These are phyloP conservation scores for Mycosphaerelloides madeirae DNA, from an alignment of 2,329 filamentous ascomycete genomes.

Conservation along the genomic window DNA sequence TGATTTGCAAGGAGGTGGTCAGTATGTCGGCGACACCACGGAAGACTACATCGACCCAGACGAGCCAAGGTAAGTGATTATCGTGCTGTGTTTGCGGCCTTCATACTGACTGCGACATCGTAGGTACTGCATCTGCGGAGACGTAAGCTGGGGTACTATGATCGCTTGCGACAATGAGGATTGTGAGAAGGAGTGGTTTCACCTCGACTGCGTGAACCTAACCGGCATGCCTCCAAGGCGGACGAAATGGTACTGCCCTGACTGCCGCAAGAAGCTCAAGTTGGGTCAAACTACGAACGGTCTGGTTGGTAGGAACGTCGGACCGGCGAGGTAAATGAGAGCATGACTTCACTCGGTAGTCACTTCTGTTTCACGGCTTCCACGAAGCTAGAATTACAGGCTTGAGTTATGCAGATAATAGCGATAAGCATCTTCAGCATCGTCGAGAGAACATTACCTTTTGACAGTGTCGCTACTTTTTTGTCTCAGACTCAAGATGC, in stretches of 20 bases:
- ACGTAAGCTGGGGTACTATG: constrained; percentile 78
- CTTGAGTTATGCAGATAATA: no score
- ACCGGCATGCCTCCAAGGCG: constrained; percentile 64
- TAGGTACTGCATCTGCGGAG: constrained; percentile 69
- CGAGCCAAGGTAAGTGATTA: constrained; percentile 50
- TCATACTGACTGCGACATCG: no score
- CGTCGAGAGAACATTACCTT: no score
- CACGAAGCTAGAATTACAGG: no score
- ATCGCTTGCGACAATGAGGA: constrained; percentile 74
- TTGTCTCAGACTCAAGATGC: no score
- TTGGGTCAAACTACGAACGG: constrained; percentile 29
- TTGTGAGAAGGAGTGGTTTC: constrained; percentile 82
- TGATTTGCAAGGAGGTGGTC: constrained; percentile 7
- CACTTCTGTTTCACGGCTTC: no score
- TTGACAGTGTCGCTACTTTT: no score
- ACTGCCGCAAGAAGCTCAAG: constrained; percentile 57
- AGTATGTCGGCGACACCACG: constrained; percentile 8
- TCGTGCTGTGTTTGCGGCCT: no score
- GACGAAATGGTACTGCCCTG: constrained; percentile 80
- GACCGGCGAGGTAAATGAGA: not conserved
- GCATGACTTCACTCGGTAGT: no score
- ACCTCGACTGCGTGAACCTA: constrained; percentile 70
- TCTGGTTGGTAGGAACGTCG: constrained; percentile 22
- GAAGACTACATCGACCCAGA: constrained; percentile 61
- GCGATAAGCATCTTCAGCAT: no score